phyloP scores from a whole-genome alignment of 2,329 filamentous ascomycete species.

The Curvularia spicifera region DNA sequence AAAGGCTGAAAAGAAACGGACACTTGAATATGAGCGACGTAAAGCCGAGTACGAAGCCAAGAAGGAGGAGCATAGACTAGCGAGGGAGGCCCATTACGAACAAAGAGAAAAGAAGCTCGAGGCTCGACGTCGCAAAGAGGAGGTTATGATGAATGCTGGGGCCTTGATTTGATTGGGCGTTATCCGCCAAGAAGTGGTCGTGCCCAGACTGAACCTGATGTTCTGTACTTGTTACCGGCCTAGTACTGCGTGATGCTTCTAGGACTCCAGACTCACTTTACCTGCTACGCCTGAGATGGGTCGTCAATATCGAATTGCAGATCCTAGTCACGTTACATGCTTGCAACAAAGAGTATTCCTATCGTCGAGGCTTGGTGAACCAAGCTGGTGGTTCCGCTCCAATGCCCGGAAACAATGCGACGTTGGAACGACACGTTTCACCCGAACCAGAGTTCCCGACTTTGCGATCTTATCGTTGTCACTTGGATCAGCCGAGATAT shows the following conservation, averaged over 20 bases:
- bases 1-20: constrained; percentile 52
- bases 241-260: neutral
- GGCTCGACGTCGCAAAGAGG: constrained; percentile 52
- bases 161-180: constrained; percentile 42
- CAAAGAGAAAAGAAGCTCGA: constrained; percentile 51
- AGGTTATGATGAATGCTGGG: constrained; percentile 51
- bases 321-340: neutral
- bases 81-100: constrained; percentile 39
- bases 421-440: neutral
- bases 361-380: neutral
- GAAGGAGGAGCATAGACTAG: constrained; percentile 42
- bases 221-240: neutral
- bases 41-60: constrained; percentile 46
- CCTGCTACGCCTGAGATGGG: neutral
- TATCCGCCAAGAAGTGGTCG: too few relatives aligned
- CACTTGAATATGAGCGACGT: constrained; percentile 40
- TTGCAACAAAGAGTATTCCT: neutral
- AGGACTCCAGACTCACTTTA: neutral
- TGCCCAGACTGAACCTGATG: neutral
- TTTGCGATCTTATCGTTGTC: neutral
- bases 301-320: neutral
- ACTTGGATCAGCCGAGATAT: neutral
- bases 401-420: neutral
- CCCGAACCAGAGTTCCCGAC: neutral
- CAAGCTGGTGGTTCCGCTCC: neutral